Evolutionary conservation across 1,284 basidiomycete genomes (phyloP).

Genomic region (Moniliella sp.): DNA sequence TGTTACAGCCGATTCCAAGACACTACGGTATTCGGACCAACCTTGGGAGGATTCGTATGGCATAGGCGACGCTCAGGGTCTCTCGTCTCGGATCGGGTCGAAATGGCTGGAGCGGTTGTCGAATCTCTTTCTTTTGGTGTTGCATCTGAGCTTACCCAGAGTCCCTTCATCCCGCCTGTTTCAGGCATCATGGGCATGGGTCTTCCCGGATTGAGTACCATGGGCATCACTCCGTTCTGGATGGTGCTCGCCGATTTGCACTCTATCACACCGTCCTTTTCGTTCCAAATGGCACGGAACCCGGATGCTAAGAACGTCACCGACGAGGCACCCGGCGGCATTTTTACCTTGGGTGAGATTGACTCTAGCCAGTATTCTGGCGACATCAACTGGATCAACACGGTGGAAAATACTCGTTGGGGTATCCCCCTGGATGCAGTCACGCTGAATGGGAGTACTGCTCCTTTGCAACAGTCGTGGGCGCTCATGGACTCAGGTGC

Average conservation of each 20-base stretch:
- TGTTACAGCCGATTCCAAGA: conserved; percentile 17
- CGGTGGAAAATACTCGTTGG: conserved; percentile 37
- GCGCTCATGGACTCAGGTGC: conserved; percentile 40
- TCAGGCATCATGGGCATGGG: conserved; percentile 36
- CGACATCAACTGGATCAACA: conserved; percentile 33
- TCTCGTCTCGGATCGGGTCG: no score
- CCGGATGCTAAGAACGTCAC: conserved; percentile 29
- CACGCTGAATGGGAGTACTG: conserved; percentile 33
- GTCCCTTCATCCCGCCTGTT: conserved; percentile 31
- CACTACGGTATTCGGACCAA: conserved; percentile 11
- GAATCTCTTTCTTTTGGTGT: no score
- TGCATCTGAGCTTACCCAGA: no score
- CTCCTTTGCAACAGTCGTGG: conserved; percentile 18
- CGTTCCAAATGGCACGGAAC: conserved; percentile 35
- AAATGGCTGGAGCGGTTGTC: no score
- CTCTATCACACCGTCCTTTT: no score
- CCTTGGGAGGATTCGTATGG: conserved; percentile 60
- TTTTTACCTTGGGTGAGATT: conserved; percentile 35
- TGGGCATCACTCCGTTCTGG: conserved; percentile 49
- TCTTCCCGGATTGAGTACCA: conserved; percentile 35
- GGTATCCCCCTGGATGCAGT: conserved; percentile 37
- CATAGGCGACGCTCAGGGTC: conserved; percentile 54
- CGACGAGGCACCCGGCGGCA: conserved; percentile 21
- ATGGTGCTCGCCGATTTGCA: no score
- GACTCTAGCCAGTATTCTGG: conserved; percentile 32